Base-by-base conservation (phyloP, 768 basidiomycete genomes). In the Lactifluus hygrophoroides region DNA sequence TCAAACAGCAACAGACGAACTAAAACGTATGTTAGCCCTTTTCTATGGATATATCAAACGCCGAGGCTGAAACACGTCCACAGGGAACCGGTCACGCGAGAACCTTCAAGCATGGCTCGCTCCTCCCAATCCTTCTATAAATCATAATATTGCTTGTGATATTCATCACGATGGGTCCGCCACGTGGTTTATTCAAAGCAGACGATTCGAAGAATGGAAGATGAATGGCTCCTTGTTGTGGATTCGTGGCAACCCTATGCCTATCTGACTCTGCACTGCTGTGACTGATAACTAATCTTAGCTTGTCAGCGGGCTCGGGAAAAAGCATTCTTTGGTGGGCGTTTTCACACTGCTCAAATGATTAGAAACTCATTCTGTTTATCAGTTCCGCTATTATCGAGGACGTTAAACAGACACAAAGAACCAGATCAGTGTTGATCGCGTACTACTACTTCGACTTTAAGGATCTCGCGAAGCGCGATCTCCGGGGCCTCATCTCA, bases 271-370 rank as follows among this genome's bases (percentile, higher is more conserved):
- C 2, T 3, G 16, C 27, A 16, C 21, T n/a, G n/a, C n/a, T 6
- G 7, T 13, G 13, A 5, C 23, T 7, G n/a, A n/a, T 28, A 25
- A 2, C 17, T 5, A 5, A 34, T 11, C 34, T 32, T 14, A 4
- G 30, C 17, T 48, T 25, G 8, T 11, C 17, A 56, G 56, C 56
- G 1, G 47, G 56, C 30, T 48, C 48, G 0, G 56, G 56, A 13
- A 56, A 56, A 35, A 50, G 56, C 5, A 38, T 56, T 0, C 28
- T 56, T 3, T 56, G 56, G 56, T 56, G n/a, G 6, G 48, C 11
- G 23, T 7, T 17, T 21, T 16, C 3, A 3, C 3, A 8, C 23
- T 10, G 10, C 23, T 16, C 25, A 11, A 11, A 27, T n/a, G 19
- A 16, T 14, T 8, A 17, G 1, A 1, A 28, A 40, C n/a, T 50